Percentiles rank a stretch among this genome's conserved stretches.
Evolutionary conservation across 768 basidiomycete genomes (phyloP).

Genomic region (Imleria badia): DNA sequence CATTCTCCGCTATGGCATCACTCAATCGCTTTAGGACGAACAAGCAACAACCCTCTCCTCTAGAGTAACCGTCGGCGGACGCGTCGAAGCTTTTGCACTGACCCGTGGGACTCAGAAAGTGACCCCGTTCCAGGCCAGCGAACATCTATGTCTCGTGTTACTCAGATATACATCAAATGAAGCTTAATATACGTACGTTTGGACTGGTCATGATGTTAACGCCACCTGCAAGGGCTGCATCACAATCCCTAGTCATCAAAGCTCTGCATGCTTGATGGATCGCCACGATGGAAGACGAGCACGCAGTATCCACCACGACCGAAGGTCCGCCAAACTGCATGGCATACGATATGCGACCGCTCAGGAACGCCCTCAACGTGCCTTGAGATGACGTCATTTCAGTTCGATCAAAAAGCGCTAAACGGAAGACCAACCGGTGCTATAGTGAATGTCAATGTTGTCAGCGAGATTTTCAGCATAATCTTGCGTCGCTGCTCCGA

Average conservation of each 20-base stretch:
- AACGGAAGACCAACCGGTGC: constrained; percentile 47
- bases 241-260: constrained; percentile 61
- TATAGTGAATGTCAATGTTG: constrained; percentile 68
- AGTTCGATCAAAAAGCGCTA: neutral
- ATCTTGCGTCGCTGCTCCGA: constrained; percentile 71
- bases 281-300: constrained; percentile 68
- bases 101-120: constrained; percentile 65
- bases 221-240: constrained; percentile 70
- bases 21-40: constrained; percentile 71
- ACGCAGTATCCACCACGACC: constrained; percentile 70
- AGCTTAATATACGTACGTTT: constrained; percentile 47
- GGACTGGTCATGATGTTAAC: constrained; percentile 70
- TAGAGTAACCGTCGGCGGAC: constrained; percentile 71
- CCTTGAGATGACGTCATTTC: constrained; percentile 34
- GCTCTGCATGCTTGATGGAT: constrained; percentile 70
- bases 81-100: constrained; percentile 72
- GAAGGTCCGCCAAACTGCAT: constrained; percentile 71
- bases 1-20: constrained; percentile 66
- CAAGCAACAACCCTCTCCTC: constrained; percentile 67
- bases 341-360: constrained; percentile 69
- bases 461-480: constrained; percentile 64
- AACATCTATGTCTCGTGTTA: constrained; percentile 50
- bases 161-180: neutral
- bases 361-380: constrained; percentile 65
- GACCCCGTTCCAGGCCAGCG: constrained; percentile 63